phyloP scores from a whole-genome alignment of 495 filamentous ascomycete genomes.

The Penicillium tannophilum region DNA sequence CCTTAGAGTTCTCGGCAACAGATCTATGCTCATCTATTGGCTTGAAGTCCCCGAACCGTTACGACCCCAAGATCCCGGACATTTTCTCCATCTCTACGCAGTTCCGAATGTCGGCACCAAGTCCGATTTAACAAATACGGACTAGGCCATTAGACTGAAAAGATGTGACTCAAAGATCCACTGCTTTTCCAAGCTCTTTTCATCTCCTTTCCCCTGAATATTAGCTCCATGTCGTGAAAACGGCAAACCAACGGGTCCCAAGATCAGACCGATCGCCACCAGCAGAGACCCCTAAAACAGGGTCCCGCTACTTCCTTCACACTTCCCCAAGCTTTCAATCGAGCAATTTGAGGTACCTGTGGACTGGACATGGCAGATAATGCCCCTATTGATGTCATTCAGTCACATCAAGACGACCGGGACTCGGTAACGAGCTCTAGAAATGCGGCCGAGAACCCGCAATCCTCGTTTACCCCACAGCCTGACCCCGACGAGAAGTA shows the following conservation, averaged over 20 bases:
- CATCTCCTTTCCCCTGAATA: conserved; percentile 1
- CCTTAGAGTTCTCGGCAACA: background rate
- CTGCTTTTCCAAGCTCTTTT: background rate
- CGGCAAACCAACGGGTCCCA: conserved; percentile 5
- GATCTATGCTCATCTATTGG: conserved; percentile 8
- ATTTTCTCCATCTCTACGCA: conserved; percentile 1
- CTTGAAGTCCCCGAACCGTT: conserved; percentile 11
- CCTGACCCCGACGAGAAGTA: conserved; percentile 32
- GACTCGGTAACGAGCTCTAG: conserved; percentile 15
- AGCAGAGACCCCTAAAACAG: background rate
- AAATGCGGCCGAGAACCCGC: conserved; percentile 9
- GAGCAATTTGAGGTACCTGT: background rate
- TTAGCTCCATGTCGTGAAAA: conserved; percentile 18
- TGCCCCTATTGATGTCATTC: conserved; percentile 39
- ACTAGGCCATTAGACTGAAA: conserved; percentile 9
- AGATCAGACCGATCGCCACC: conserved; percentile 4
- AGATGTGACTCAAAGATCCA: conserved; percentile 2
- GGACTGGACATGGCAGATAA: conserved; percentile 36
- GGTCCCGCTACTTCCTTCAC: background rate
- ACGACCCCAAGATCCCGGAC: conserved; percentile 2
- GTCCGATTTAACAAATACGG: conserved; percentile 14
- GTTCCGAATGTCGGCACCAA: conserved; percentile 11
- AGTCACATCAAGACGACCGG: conserved; percentile 30
- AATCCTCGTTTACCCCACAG: conserved; percentile 5
- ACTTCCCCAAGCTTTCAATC: background rate